Conservation (phyloP, 768 basidiomycete genomes). For the Postia placenta region DNA sequence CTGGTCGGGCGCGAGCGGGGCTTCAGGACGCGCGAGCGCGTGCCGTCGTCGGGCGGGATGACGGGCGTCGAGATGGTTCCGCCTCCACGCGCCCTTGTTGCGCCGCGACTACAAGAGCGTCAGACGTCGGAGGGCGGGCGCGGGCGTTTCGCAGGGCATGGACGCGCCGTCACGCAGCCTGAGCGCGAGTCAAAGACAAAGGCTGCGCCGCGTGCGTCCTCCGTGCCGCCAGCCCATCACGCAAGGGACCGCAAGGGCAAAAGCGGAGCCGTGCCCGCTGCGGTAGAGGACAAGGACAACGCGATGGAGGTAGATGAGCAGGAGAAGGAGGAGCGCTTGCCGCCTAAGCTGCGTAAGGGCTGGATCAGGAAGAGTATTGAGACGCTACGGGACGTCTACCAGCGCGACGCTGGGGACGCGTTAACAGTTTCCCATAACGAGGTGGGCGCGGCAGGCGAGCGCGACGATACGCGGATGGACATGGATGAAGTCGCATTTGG, state of each 20-base stretch:
- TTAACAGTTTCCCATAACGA: neutral
- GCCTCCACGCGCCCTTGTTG: neutral
- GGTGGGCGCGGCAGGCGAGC: neutral
- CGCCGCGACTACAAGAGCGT: too few species aligned
- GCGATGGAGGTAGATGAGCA: constrained; percentile 15
- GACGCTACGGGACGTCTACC: constrained; percentile 13
- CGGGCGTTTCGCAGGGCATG: too few species aligned
- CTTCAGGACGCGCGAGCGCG: constrained; percentile 53
- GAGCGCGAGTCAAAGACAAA: too few species aligned
- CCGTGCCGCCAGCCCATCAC: neutral
- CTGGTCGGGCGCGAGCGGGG: constrained; percentile 55
- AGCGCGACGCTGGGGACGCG: neutral
- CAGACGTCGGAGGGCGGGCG: too few species aligned
- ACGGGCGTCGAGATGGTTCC: constrained; percentile 53
- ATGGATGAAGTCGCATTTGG: constrained; percentile 10
- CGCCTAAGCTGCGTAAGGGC: constrained; percentile 58
- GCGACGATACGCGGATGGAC: constrained; percentile 8
- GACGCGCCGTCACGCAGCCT: too few species aligned
- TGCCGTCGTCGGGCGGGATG: constrained; percentile 54
- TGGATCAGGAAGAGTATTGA: constrained; percentile 26
- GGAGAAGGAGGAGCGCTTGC: constrained; percentile 33
- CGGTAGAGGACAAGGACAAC: neutral
- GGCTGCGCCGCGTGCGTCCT: too few species aligned
- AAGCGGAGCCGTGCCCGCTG: constrained; percentile 9
- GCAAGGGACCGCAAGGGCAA: constrained; percentile 24